These are phyloP conservation scores for Calvatia gigantea DNA, from an alignment of 768 basidiomycete genomes.

Conservation along the genomic window DNA sequence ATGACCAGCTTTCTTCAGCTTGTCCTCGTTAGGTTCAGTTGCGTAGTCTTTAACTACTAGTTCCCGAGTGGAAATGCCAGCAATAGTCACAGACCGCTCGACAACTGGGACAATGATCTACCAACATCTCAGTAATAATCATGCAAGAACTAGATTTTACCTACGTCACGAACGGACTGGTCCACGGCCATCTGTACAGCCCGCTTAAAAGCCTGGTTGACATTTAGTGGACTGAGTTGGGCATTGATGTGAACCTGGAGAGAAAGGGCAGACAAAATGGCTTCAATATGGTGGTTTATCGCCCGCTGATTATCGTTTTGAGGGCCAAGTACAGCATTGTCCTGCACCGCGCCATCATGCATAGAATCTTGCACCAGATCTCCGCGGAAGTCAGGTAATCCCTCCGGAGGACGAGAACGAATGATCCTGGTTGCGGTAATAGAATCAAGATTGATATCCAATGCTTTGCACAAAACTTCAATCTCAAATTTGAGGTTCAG, in stretches of 20 bases:
- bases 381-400: constrained; percentile 58
- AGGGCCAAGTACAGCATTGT: constrained; percentile 30
- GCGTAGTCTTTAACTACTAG: constrained; percentile 95
- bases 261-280: constrained; percentile 67
- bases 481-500: constrained; percentile 98
- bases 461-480: constrained; percentile 90
- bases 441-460: constrained; percentile 82
- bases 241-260: constrained; percentile 74
- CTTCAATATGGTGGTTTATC: constrained; percentile 76
- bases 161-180: constrained; percentile 89
- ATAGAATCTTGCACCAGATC: constrained; percentile 24
- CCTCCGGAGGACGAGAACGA: constrained; percentile 69
- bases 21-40: constrained; percentile 87
- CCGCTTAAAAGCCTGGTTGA: constrained; percentile 83
- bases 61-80: constrained; percentile 95
- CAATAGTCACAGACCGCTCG: constrained; percentile 96
- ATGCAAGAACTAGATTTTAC: constrained; percentile 12
- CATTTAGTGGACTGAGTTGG: constrained; percentile 69
- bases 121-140: not conserved
- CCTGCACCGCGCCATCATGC: constrained; percentile 4
- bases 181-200: constrained; percentile 90
- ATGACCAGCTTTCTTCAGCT: constrained; percentile 87
- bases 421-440: constrained; percentile 84
- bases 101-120: constrained; percentile 97
- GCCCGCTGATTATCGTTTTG: constrained; percentile 57